phyloP scores from a whole-genome alignment of 805 yeast genomes.

The Ogataea angusta region DNA sequence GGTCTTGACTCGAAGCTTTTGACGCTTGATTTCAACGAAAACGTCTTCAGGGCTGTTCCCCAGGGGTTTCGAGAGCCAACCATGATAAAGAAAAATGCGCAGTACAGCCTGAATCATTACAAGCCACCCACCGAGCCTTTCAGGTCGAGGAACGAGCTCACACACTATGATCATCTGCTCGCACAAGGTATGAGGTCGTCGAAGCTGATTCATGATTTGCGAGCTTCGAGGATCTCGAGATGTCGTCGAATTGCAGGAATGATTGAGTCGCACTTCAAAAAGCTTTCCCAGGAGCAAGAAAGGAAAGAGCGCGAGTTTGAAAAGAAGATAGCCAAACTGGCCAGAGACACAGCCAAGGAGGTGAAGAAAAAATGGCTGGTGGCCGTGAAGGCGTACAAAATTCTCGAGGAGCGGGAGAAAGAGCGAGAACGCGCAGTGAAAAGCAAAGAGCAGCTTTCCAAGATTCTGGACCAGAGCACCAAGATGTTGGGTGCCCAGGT shows the following conservation, averaged over 20 bases:
- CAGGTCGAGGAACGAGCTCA: constrained; percentile 33
- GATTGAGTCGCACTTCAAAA: constrained; percentile 83
- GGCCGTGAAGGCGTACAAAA: constrained; percentile 78
- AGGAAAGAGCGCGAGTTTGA: constrained; percentile 73
- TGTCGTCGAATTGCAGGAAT: constrained; percentile 72
- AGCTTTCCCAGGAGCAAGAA: constrained; percentile 85
- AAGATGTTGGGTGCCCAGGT: constrained; percentile 84
- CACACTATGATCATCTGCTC: constrained; percentile 70
- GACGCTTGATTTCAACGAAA: constrained; percentile 42
- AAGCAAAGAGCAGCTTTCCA: constrained; percentile 83
- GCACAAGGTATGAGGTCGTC: constrained; percentile 75
- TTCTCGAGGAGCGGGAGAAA: constrained; percentile 69
- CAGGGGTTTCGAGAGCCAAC: constrained; percentile 39
- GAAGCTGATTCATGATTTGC: constrained; percentile 61
- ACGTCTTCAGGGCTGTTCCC: constrained; percentile 44
- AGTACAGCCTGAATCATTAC: constrained; percentile 28
- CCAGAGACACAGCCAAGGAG: constrained; percentile 77
- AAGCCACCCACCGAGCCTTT: constrained; percentile 43
- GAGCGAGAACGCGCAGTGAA: constrained; percentile 75
- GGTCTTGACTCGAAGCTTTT: constrained; percentile 45
- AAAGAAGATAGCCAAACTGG: constrained; percentile 61
- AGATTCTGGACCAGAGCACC: constrained; percentile 88
- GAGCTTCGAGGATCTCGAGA: constrained; percentile 61
- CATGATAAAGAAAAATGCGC: constrained; percentile 33
- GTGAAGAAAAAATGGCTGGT: constrained; percentile 88